Evolutionary conservation across 257 asterid genomes (phyloP).

Genomic region (Gardenia jasminoides): DNA sequence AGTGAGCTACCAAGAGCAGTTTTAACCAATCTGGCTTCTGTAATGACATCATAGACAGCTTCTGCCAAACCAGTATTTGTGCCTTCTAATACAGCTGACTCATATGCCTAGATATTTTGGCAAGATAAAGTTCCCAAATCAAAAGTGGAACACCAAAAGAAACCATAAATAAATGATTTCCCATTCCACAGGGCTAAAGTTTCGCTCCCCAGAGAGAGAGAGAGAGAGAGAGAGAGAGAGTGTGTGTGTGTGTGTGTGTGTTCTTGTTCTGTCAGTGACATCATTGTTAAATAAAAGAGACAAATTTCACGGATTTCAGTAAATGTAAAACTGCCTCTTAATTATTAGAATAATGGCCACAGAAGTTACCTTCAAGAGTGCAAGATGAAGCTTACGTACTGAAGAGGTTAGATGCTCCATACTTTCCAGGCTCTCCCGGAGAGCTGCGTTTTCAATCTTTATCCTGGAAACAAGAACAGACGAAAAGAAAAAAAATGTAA

Average conservation of each 20-base stretch:
- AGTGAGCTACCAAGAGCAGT: conserved; percentile 87
- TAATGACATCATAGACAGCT: conserved; percentile 45
- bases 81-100: conserved; percentile 27
- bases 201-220: too few species aligned
- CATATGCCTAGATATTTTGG: conserved; percentile 43
- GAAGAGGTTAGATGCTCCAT: conserved; percentile 91
- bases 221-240: too few species aligned
- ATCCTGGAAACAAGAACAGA: conserved; percentile 47
- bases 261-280: too few species aligned
- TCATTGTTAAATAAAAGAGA: background rate
- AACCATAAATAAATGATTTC: background rate
- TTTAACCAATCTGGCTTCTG: conserved; percentile 69
- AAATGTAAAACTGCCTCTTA: background rate
- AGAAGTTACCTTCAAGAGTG: conserved; percentile 66
- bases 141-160: background rate
- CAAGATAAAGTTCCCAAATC: background rate
- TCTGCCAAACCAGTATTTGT: conserved; percentile 22
- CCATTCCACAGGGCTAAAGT: too few species aligned
- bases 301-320: background rate
- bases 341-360: background rate
- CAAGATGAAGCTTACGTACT: conserved; percentile 62
- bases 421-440: conserved; percentile 87
- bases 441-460: conserved; percentile 91
- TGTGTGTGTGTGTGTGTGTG: too few species aligned
- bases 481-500: conserved; percentile 1